Evolutionary conservation across 2,329 filamentous ascomycete genomes (phyloP), one percentile per base, ranked within the genome.

Genomic region (Cercospora berteroae): DNA sequence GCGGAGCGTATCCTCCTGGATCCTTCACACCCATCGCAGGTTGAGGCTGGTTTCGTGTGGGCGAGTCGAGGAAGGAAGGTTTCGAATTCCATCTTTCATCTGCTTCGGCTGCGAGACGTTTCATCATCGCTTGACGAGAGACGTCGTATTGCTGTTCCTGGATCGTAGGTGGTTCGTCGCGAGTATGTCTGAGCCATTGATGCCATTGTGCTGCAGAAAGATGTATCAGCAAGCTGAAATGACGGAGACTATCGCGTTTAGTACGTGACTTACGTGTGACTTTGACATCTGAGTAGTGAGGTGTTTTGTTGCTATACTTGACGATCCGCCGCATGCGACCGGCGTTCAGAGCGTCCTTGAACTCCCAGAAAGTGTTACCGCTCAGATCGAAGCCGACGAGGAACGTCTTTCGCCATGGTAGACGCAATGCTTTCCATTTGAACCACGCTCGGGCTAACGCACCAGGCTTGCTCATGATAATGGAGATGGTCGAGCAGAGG

Each of bases 331-430:
- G 83, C 69, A 82, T 81, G 52, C 87, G 83, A 48, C 80, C 78
- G 44, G 84, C 77, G 70, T 87, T 86, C 64, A 87, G 69, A 18
- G 81, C 79, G 74, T 88, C 86, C 74, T 85, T 86, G 78, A 89
- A 89, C 74, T 89, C 87, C 87, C 87, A 90, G 77, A 85, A 90
- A 9, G 87, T 89, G 78, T 89, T 89, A 68, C 87, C 87, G 20
- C 82, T 77, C 58, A 90, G 81, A 77, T 90, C 87, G 71, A 83
- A 81, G 74, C 87, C 87, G 59, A 85, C 84, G 42, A 89, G 81
- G 79, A 85, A 87, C 62, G 82, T 83, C 75, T 81, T 84, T 69
- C 88, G 81, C 88, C 88, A 89, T 56, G 88, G 88, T 39, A 90
- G 81, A 69, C 82, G 82, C 65, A 88, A 80, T 74, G 82, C 82